Percentiles rank a stretch among this genome's conserved stretches.
Conservation (phyloP, 2,329 filamentous ascomycete species). For the Pseudocercospora ulei region DNA sequence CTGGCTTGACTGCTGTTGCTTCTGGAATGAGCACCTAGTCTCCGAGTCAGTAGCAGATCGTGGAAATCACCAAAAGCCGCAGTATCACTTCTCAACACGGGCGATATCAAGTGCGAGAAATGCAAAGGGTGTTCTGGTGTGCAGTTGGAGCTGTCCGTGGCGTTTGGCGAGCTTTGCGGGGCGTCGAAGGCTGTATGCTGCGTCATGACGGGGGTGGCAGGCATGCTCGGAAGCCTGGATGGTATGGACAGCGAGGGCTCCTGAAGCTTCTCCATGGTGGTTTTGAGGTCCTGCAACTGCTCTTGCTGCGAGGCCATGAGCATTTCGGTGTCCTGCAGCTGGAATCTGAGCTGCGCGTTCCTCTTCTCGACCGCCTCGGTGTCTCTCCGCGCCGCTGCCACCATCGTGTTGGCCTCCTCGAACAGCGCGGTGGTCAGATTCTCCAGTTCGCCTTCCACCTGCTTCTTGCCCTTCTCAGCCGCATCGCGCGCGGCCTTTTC, state of each 20-base stretch:
- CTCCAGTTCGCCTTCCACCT: conserved; percentile 86
- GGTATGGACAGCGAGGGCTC: conserved; percentile 58
- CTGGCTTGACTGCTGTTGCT: conserved; percentile 46
- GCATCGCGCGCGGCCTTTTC: conserved; percentile 37
- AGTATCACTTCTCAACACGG: conserved; percentile 73
- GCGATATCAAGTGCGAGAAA: conserved; percentile 73
- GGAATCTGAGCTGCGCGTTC: conserved; percentile 76
- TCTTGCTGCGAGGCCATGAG: conserved; percentile 85
- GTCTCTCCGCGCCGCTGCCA: conserved; percentile 76
- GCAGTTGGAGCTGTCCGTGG: conserved; percentile 45
- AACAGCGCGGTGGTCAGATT: conserved; percentile 86
- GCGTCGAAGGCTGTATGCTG: conserved; percentile 54
- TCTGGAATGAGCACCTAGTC: conserved; percentile 50
- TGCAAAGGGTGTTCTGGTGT: conserved; percentile 56
- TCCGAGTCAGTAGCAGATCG: conserved; percentile 55
- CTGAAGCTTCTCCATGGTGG: conserved; percentile 79
- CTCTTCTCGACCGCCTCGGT: conserved; percentile 66
- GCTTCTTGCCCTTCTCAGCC: conserved; percentile 60
- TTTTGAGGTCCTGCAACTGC: conserved; percentile 81
- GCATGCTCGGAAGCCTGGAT: conserved; percentile 51
- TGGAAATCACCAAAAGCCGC: conserved; percentile 76
- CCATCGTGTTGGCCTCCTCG: conserved; percentile 97
- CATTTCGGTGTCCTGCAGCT: conserved; percentile 76
- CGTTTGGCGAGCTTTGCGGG: conserved; percentile 45
- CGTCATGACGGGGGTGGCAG: conserved; percentile 65